Evolutionary conservation across 2,329 filamentous ascomycete genomes (phyloP).

Genomic region (Fusarium albosuccineum): DNA sequence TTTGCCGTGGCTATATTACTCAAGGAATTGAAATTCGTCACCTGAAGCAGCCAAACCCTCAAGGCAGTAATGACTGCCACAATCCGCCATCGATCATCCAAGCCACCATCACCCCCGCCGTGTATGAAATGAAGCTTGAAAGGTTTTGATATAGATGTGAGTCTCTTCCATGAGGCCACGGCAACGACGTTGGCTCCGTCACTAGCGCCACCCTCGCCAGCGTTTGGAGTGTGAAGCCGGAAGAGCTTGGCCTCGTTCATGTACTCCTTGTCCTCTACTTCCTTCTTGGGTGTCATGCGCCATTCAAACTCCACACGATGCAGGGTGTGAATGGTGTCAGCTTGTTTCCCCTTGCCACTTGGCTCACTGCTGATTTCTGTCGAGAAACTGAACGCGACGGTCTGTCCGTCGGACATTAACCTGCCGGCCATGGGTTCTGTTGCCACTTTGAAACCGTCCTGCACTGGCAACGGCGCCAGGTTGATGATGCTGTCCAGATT

Average conservation of each 20-base stretch:
- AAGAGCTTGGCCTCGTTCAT: not conserved
- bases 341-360: not conserved
- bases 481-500: not conserved
- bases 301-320: not conserved
- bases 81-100: not conserved
- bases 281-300: not conserved
- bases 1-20: not conserved
- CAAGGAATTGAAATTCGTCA: not conserved
- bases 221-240: not conserved
- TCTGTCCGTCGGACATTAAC: not conserved
- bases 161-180: not conserved
- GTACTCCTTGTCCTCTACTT: not conserved
- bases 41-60: not conserved
- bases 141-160: not conserved
- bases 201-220: not conserved
- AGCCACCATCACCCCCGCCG: not conserved
- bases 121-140: not conserved
- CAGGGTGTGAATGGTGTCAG: too few relatives aligned
- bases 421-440: not conserved
- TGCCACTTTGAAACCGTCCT: not conserved
- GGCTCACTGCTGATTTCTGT: not conserved
- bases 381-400: not conserved
- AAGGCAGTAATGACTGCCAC: not conserved
- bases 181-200: not conserved
- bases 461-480: not conserved